These are phyloP conservation scores for Mucor sp. DNA, from an alignment of 371 early-diverging fungal species.

Conservation along the genomic window DNA sequence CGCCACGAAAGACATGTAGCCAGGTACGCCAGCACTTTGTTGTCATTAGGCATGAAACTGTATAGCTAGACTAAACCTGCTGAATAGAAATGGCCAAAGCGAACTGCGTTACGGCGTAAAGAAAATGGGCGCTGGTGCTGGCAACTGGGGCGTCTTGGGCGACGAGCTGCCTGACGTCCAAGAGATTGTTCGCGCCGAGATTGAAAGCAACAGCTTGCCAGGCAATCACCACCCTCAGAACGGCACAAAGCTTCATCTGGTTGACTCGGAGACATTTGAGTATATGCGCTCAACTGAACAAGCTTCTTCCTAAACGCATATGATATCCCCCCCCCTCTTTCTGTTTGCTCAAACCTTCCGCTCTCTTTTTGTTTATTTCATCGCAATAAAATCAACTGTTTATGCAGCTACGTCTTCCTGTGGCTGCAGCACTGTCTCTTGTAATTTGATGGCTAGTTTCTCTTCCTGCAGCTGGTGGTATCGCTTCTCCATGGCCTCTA, in stretches of 20 bases:
- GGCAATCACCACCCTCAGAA: background rate
- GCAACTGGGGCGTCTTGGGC: conserved; percentile 33
- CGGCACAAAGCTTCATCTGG: conserved; percentile 22
- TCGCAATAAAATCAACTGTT: conserved; percentile 2
- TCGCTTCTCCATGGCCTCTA: conserved; percentile 33
- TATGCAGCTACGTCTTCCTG: conserved; percentile 5
- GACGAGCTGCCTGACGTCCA: conserved; percentile 29
- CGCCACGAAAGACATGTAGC: conserved; percentile 32
- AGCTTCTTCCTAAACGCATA: conserved; percentile 6
- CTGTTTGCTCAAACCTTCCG: background rate
- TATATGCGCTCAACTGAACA: conserved; percentile 26
- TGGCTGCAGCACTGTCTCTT: conserved; percentile 4
- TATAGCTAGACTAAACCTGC: background rate
- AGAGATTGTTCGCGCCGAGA: conserved; percentile 22
- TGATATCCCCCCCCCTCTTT: background rate
- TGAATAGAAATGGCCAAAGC: conserved; percentile 23
- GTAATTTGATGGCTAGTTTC: conserved; percentile 16
- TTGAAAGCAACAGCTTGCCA: background rate
- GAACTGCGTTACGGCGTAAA: conserved; percentile 29
- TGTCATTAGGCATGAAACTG: background rate
- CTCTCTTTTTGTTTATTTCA: background rate
- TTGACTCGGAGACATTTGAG: conserved; percentile 26
- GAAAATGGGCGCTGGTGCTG: conserved; percentile 30
- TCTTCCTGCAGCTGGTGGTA: conserved; percentile 31
- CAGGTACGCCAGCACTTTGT: conserved; percentile 13